Percentiles rank a stretch among this genome's conserved stretches.
phyloP scores from a whole-genome alignment of 2,329 filamentous ascomycete genomes.

The Paracoccidioides brasiliensis region DNA sequence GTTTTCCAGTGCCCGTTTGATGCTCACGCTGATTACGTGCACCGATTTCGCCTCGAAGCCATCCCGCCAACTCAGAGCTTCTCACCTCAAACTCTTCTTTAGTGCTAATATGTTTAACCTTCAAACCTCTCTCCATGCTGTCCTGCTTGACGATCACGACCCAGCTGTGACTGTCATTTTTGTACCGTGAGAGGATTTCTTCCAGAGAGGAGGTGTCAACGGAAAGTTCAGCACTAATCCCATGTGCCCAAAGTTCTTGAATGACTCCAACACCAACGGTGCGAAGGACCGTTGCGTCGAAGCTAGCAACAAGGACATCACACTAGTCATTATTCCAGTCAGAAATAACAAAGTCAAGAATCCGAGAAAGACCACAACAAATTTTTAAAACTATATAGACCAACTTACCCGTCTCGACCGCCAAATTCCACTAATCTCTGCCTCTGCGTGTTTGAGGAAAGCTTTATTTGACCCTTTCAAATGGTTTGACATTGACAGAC shows the following conservation, averaged over 20 bases:
- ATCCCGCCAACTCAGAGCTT: slow-evolving; percentile 57
- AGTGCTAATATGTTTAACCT: slow-evolving; percentile 63
- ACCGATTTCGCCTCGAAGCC: slow-evolving; percentile 69
- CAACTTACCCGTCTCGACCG: slow-evolving; percentile 48
- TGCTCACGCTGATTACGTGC: slow-evolving; percentile 56
- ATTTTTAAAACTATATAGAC: not conserved
- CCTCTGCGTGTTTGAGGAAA: slow-evolving; percentile 57
- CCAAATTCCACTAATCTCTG: slow-evolving; percentile 49
- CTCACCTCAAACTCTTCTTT: slow-evolving; percentile 75
- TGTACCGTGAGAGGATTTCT: slow-evolving; percentile 52
- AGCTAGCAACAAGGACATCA: slow-evolving; percentile 80
- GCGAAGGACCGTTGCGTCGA: slow-evolving; percentile 63
- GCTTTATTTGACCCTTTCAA: slow-evolving; percentile 35
- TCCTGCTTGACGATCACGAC: slow-evolving; percentile 71
- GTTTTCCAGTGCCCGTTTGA: slow-evolving; percentile 30
- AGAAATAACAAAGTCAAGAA: not conserved
- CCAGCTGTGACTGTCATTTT: slow-evolving; percentile 74
- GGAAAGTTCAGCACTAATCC: slow-evolving; percentile 79
- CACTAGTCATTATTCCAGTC: slow-evolving; percentile 39
- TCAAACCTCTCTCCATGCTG: slow-evolving; percentile 46
- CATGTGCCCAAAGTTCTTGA: slow-evolving; percentile 65
- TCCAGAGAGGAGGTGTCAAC: slow-evolving; percentile 66
- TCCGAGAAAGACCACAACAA: too few relatives aligned
- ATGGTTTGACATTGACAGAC: slow-evolving; percentile 45
- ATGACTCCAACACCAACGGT: slow-evolving; percentile 65